Evolutionary conservation across 768 basidiomycete genomes (phyloP), one percentile per base, ranked within the genome.

Genomic region (Amanita subjunquillea): DNA sequence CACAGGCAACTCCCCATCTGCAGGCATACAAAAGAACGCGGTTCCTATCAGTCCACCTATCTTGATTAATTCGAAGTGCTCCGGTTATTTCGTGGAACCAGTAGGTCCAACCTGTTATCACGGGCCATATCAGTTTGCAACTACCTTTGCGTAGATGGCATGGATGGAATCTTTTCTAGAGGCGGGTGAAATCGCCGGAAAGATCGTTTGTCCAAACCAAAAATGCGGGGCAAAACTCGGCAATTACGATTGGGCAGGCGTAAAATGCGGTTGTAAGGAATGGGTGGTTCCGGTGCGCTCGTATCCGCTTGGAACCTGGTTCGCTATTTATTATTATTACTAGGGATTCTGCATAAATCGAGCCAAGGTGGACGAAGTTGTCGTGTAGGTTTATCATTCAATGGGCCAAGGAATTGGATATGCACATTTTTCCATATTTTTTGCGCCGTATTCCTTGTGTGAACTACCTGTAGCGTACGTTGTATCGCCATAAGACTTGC

Each of bases 211-310:
- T 60, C 96, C 96, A 3, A 95, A 94, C 66, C 77, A 83, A 60
- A 92, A 89, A 61, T 99, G 96, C 60, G 76, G 77, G 2, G 83
- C 80, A 23, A 99, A 99, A 70, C 74, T 99, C 15, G 96, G 96
- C 2, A 96, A 90, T 64, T 98, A 84, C 59, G 93, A 96, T 63
- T 99, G 96, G 96, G 91, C 93, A 4, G 95, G 95, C 0, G 82
- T 90, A 27, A 80, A 84, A 60, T 95, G 93, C 63, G 86, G 89
- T 22, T 97, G 93, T 62, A 87, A 85, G 59, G 81, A 83, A 61
- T 97, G 93, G 93, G 88, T 95, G 25, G 85, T 83, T 7, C 93
- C 93, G 41, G 92, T 93, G 58, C 62, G 85, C 69, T 43, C 17
- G 57, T 43, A 20, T 37, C 56, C 27, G 6, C 4, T 32, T n/a